A percentile compares a stretch with the other conserved stretches of the same genome.
Conservation (phyloP, 164 flowering plant genomes). For the Aristolochia contorta region DNA sequence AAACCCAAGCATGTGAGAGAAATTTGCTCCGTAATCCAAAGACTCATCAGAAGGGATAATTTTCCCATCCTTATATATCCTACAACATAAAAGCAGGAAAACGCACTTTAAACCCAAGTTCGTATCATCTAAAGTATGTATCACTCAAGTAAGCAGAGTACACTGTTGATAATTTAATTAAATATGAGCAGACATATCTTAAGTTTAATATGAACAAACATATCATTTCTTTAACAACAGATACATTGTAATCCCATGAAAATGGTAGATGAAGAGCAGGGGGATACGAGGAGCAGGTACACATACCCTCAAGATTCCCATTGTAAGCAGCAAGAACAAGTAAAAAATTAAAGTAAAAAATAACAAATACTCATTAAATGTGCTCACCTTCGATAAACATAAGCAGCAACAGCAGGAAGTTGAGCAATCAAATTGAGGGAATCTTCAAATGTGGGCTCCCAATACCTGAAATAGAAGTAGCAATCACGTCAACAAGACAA, state of each 20-base stretch:
- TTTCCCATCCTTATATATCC: slow-evolving; percentile 76
- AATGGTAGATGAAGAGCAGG: too few species aligned
- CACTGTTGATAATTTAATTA: too few species aligned
- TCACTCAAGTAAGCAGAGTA: too few species aligned
- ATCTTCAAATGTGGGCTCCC: slow-evolving; percentile 98
- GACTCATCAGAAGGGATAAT: slow-evolving; percentile 55
- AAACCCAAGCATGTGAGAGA: slow-evolving; percentile 95
- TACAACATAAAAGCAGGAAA: slow-evolving; percentile 19
- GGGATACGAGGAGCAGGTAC: too few species aligned
- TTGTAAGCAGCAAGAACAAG: too few species aligned
- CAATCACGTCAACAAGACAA: background rate
- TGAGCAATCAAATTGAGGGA: slow-evolving; percentile 86
- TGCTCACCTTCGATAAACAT: slow-evolving; percentile 79
- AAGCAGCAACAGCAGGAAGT: slow-evolving; percentile 79
- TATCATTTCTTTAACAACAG: too few species aligned
- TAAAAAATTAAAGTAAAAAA: too few species aligned
- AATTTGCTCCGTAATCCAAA: slow-evolving; percentile 90
- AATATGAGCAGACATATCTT: too few species aligned
- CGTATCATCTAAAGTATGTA: too few species aligned
- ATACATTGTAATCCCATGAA: too few species aligned
- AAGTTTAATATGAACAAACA: too few species aligned
- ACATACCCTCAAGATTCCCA: too few species aligned
- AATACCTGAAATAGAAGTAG: slow-evolving; percentile 41
- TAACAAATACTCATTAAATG: background rate
- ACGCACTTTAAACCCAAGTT: background rate